Percentiles rank a stretch among this genome's conserved stretches.
phyloP scores from a whole-genome alignment of 2,329 filamentous ascomycete species.

The Trichoderma oligosporum region DNA sequence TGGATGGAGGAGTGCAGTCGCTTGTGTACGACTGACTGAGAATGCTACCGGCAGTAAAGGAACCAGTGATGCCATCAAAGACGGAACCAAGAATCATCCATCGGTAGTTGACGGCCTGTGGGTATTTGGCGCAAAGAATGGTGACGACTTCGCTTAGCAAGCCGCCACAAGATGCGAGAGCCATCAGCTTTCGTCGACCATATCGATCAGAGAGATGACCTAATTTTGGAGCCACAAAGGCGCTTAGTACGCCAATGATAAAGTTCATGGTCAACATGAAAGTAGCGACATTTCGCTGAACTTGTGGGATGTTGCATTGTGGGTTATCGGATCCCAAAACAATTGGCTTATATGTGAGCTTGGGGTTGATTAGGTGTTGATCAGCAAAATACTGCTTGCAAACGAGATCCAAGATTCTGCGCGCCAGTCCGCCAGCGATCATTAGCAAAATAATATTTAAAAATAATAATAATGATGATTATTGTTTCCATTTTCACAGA shows the following conservation, averaged over 20 bases:
- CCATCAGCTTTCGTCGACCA: constrained; percentile 72
- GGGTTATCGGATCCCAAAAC: constrained; percentile 66
- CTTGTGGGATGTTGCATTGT: constrained; percentile 74
- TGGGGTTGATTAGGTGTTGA: constrained; percentile 54
- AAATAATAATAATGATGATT: too few species aligned
- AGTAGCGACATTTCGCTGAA: constrained; percentile 71
- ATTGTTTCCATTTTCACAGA: too few species aligned
- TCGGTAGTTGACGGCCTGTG: constrained; percentile 68
- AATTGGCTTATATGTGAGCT: constrained; percentile 59
- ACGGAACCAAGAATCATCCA: constrained; percentile 74
- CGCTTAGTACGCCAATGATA: constrained; percentile 71
- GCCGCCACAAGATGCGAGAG: constrained; percentile 69
- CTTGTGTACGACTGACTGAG: constrained; percentile 82
- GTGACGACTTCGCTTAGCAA: constrained; percentile 71
- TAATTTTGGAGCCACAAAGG: constrained; percentile 75
- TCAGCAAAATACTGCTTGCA: constrained; percentile 81
- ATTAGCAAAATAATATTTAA: not conserved
- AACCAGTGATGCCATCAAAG: constrained; percentile 80
- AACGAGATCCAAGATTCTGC: constrained; percentile 70
- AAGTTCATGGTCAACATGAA: constrained; percentile 77
- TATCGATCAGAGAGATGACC: constrained; percentile 84
- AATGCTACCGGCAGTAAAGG: constrained; percentile 76
- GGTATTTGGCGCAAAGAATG: constrained; percentile 72
- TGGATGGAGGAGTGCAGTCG: constrained; percentile 79
- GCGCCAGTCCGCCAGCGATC: not conserved